Evolutionary conservation across 371 early-diverging fungal genomes (phyloP), one percentile per base, ranked within the genome.

Genomic region (Rhizomucor pusillus): DNA sequence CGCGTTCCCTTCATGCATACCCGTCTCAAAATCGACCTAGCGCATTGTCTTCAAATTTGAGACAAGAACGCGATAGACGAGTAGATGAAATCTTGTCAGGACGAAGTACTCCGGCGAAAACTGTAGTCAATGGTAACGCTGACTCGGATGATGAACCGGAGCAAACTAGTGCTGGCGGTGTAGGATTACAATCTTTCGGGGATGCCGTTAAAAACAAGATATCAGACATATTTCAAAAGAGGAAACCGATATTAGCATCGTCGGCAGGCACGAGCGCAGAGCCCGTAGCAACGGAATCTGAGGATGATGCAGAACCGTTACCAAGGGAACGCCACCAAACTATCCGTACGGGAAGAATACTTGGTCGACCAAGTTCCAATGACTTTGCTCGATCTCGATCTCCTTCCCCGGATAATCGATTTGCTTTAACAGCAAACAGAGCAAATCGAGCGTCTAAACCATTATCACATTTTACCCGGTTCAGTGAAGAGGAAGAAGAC

Each of bases 1-100:
- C 56, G 10, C 25, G 50, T 35, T 48, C 51, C 9, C 45, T 48
- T 20, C 23, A 43, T n/a, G 33, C 47, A 47, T 25, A 50, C 7
- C 44, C 43, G 20, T 24, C 18, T 44, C 40, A 43, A 25, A 33
- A 39, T 12, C 45, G 23, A 47, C 37, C 41, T 25, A 50, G 39
- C 3, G 29, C 50, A 19, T 47, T 48, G 5, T 10, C 55, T 5
- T 51, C 61, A 36, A 46, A 46, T 24, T n/a, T 67, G 39, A 49
- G 72, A 33, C 59, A 44, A 43, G 69, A 73, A 39, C 59, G 76
- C 0, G 73, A 76, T 44, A 61, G 67, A 40, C 56, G 65, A 19
- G 54, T 76, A 4, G 71, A 76, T 39, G 76, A 67, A 18, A 63
- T 76, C 16, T 52, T 76, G 40, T 64, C 66, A n/a, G 63, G 67